Evolutionary conservation across 495 filamentous ascomycete genomes (phyloP).

Genomic region (Neurospora tetraspora): DNA sequence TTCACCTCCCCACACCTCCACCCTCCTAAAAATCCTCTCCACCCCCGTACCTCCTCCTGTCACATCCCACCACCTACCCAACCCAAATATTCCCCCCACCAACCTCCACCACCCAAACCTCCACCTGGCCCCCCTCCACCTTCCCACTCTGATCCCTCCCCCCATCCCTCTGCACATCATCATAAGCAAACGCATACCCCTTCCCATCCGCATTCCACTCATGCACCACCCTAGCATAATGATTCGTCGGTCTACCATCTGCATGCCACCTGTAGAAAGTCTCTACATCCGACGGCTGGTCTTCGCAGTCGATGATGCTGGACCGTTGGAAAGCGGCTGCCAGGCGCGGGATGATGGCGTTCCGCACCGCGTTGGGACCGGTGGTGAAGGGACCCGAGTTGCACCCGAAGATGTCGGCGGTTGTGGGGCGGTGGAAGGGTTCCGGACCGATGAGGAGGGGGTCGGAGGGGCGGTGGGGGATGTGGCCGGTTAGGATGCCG

Average conservation of each 20-base stretch:
- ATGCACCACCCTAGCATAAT: constrained; percentile 64
- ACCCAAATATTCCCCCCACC: constrained; percentile 38
- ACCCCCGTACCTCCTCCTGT: not conserved
- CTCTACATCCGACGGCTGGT: constrained; percentile 41
- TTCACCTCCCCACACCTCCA: too few species aligned
- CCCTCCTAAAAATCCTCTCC: too few species aligned
- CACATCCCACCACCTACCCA: constrained; percentile 13
- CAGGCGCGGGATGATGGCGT: constrained; percentile 52
- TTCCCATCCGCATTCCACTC: constrained; percentile 51
- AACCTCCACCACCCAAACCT: constrained; percentile 54
- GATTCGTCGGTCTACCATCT: constrained; percentile 45
- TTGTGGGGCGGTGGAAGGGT: constrained; percentile 46
- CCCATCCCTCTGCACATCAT: constrained; percentile 58
- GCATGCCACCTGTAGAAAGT: constrained; percentile 44
- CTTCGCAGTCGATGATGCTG: constrained; percentile 38
- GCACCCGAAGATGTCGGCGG: constrained; percentile 62
- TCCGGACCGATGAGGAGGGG: constrained; percentile 33
- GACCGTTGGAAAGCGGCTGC: constrained; percentile 58
- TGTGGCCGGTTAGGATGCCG: constrained; percentile 12
- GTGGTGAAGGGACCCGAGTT: constrained; percentile 60
- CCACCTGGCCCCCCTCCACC: constrained; percentile 50
- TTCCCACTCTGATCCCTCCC: constrained; percentile 57
- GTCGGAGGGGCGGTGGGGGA: not conserved
- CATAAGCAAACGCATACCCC: constrained; percentile 74
- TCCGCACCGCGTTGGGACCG: constrained; percentile 42